Evolutionary conservation across 179 eudicot species (phyloP), one percentile per base, ranked within the genome.

Genomic region (Dionaea muscipula): DNA sequence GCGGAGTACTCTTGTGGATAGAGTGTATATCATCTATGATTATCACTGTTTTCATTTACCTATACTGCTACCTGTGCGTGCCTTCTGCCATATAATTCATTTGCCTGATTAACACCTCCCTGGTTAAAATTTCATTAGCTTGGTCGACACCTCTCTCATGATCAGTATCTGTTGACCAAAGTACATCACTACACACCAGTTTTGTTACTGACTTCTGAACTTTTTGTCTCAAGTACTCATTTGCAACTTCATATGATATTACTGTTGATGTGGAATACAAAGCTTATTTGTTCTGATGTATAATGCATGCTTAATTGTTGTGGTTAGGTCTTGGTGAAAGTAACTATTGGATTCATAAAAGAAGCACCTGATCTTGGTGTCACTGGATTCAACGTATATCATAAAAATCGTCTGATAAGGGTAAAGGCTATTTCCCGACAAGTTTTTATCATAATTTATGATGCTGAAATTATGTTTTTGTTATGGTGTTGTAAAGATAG

Each of bases 321-420:
- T 75, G 50, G 67, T 5, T 57, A 91, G 98, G 88, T 72, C 41
- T 26, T 55, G 18, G 85, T 83, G 56, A 75, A 74, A 66, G 73
- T 87, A 26, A 82, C 85, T 18, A 60, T 93, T 55, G 99, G 99
- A 49, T 84, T 93, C 71, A 73, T 88, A 44, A 84, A 82, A 75
- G 94, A 84, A 82, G 88, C 89, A 41, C 96, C 98, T 58, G 72
- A 79, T 40, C 73, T 90, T 66, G 59, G 64, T 55, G 71, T 93
- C 39, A 68, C 71, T 62, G 99, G 99, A 58, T 93, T 79, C 64
- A 93, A 93, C 38, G 85, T 93, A 15, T 93, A 93, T 83, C 94
- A 93, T 63, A 93, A 93, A 75, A 93, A 93, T 69, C 94, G 99
- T 39, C 83, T 93, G 45, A 93, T 93, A 75, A 75, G 86, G 86